Percentiles rank a stretch among this genome's conserved stretches.
phyloP scores from a whole-genome alignment of 73 alveolate genomes.

The Symbiodinium natans region DNA sequence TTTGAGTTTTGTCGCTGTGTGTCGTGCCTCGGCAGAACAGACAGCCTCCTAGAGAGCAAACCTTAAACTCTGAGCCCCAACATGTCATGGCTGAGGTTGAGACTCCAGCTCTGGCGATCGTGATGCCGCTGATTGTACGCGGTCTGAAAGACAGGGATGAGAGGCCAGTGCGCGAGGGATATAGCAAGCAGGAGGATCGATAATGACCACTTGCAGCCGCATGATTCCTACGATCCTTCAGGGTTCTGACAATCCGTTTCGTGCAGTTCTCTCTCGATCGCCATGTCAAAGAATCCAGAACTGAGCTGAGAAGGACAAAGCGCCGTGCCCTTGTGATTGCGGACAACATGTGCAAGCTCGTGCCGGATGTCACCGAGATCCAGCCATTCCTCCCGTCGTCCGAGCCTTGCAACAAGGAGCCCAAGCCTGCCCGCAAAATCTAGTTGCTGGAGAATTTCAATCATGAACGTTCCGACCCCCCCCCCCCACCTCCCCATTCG shows the following conservation, averaged over 20 bases:
- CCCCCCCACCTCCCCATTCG: no score
- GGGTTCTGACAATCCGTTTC: no score
- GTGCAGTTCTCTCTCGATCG: no score
- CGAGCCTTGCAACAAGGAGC: neutral
- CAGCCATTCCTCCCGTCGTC: slow-evolving; percentile 75
- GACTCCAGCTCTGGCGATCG: slow-evolving; percentile 83
- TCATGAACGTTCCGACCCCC: no score
- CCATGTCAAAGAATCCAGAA: no score
- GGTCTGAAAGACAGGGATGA: slow-evolving; percentile 89
- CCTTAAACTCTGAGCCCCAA: no score
- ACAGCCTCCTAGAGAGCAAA: no score
- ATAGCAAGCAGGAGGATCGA: neutral
- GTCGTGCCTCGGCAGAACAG: no score
- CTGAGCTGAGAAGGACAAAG: slow-evolving; percentile 47
- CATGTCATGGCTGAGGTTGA: slow-evolving; percentile 12
- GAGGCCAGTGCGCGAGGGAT: slow-evolving; percentile 4
- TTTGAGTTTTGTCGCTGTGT: neutral
- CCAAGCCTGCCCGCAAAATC: no score
- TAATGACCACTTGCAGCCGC: no score
- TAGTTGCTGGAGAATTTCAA: no score
- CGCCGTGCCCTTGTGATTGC: slow-evolving; percentile 77
- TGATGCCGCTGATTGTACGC: slow-evolving; percentile 85
- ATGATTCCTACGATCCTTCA: no score
- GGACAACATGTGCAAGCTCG: slow-evolving; percentile 91
- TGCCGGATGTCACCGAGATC: slow-evolving; percentile 72